Evolutionary conservation across 805 yeast species (phyloP).

Genomic region (Pichia gijzeniarum): DNA sequence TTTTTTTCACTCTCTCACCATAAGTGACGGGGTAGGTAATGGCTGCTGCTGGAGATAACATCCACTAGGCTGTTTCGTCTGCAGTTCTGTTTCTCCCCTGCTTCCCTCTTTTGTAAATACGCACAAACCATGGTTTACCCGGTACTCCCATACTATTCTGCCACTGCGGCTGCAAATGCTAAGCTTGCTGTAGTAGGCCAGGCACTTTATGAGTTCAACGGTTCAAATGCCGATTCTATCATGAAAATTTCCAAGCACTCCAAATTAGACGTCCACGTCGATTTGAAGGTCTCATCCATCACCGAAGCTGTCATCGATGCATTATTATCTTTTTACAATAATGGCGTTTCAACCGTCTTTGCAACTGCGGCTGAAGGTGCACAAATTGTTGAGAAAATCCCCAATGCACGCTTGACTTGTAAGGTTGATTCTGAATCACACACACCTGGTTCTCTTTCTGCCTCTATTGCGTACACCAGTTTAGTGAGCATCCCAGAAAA

Average conservation of each 20-base stretch:
- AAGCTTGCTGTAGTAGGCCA: slow-evolving; percentile 26
- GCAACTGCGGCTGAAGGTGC: slow-evolving; percentile 17
- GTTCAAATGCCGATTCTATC: slow-evolving; percentile 15
- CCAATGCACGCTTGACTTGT: slow-evolving; percentile 30
- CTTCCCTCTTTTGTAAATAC: too few species aligned
- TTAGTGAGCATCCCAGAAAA: neutral
- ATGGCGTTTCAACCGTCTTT: slow-evolving; percentile 26
- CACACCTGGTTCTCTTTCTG: slow-evolving; percentile 4
- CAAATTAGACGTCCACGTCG: slow-evolving; percentile 17
- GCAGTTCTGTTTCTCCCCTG: too few species aligned
- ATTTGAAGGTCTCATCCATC: slow-evolving; percentile 15
- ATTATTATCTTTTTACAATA: slow-evolving; percentile 24
- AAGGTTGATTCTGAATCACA: slow-evolving; percentile 15
- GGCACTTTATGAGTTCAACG: slow-evolving; percentile 20
- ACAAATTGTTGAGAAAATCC: slow-evolving; percentile 24
- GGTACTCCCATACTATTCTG: slow-evolving; percentile 24
- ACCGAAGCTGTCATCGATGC: slow-evolving; percentile 19
- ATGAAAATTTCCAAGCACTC: slow-evolving; percentile 12
- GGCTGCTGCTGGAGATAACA: too few species aligned
- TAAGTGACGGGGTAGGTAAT: too few species aligned
- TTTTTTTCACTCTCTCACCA: too few species aligned
- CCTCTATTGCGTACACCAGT: slow-evolving; percentile 16
- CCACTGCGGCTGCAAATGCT: slow-evolving; percentile 11
- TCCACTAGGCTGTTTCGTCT: too few species aligned
- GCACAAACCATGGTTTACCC: slow-evolving; percentile 27